A percentile compares a stretch with the other conserved stretches of the same genome.
phyloP scores from a whole-genome alignment of 2,329 filamentous ascomycete genomes.

The Teratosphaeria pseudoeucalypti region DNA sequence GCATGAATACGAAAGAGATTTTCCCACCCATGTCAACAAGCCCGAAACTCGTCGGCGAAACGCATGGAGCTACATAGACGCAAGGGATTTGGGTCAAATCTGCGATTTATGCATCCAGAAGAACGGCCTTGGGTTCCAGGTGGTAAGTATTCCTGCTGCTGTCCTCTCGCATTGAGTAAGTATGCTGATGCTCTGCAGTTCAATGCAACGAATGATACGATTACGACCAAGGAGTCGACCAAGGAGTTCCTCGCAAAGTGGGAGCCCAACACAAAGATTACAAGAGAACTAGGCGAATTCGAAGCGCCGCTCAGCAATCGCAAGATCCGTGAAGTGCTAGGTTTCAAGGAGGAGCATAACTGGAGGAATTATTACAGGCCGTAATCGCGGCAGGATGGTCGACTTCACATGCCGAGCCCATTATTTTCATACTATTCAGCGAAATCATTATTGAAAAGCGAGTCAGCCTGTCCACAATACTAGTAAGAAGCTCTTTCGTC shows the following conservation, averaged over 20 bases:
- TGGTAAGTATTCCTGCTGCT: slow-evolving; percentile 17
- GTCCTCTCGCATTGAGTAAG: neutral
- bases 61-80: slow-evolving; percentile 55
- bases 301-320: slow-evolving; percentile 52
- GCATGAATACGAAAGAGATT: slow-evolving; percentile 47
- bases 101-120: slow-evolving; percentile 45
- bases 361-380: slow-evolving; percentile 43
- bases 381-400: neutral
- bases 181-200: slow-evolving; percentile 27
- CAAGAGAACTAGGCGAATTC: slow-evolving; percentile 45
- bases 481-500: no score
- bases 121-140: slow-evolving; percentile 49
- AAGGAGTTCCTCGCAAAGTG: slow-evolving; percentile 41
- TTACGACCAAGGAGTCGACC: slow-evolving; percentile 45
- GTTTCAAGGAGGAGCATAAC: slow-evolving; percentile 49
- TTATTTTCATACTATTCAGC: no score
- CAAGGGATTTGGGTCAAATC: slow-evolving; percentile 51
- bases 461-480: no score
- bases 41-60: slow-evolving; percentile 45
- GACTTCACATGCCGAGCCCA: neutral
- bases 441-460: no score
- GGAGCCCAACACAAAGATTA: slow-evolving; percentile 42
- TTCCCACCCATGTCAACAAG: slow-evolving; percentile 40
- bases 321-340: slow-evolving; percentile 49
- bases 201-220: slow-evolving; percentile 54